Evolutionary conservation across 768 basidiomycete genomes (phyloP).

Genomic region (Suillus placidus): DNA sequence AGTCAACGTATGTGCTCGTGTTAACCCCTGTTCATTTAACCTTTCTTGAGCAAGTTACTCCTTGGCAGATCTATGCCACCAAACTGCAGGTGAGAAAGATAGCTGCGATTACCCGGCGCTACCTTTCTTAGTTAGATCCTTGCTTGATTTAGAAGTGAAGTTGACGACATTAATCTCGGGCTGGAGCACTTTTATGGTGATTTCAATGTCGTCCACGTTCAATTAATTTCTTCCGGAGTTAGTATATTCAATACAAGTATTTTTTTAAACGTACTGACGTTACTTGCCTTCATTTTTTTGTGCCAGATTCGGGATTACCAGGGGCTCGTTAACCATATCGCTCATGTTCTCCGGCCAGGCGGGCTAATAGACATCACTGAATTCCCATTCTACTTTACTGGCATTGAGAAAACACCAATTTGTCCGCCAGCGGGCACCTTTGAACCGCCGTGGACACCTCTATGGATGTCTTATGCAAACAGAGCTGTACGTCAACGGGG

Average conservation of each 20-base stretch:
- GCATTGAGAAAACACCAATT: constrained; percentile 47
- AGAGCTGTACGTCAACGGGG: constrained; percentile 58
- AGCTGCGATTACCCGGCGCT: constrained; percentile 8
- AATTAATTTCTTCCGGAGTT: constrained; percentile 74
- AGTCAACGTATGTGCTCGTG: constrained; percentile 54
- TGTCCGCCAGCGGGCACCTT: constrained; percentile 45
- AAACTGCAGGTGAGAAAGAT: constrained; percentile 60
- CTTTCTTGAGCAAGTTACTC: constrained; percentile 16
- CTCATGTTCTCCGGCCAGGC: constrained; percentile 65
- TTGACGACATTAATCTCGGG: constrained; percentile 85
- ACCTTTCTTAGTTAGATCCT: constrained; percentile 11
- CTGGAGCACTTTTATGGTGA: constrained; percentile 80
- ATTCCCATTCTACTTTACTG: constrained; percentile 70
- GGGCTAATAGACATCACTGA: constrained; percentile 70
- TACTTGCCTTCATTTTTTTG: constrained; percentile 20
- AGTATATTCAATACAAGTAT: constrained; percentile 28
- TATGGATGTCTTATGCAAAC: constrained; percentile 61
- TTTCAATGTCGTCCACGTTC: constrained; percentile 76
- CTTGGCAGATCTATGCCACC: constrained; percentile 60
- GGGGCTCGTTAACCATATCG: constrained; percentile 65
- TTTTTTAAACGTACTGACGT: constrained; percentile 14
- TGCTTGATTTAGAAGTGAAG: constrained; percentile 60
- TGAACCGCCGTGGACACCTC: constrained; percentile 58
- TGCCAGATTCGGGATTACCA: constrained; percentile 69
- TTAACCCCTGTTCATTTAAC: constrained; percentile 16